Conservation (phyloP, 257 asterid genomes). For the Echites panduratus region DNA sequence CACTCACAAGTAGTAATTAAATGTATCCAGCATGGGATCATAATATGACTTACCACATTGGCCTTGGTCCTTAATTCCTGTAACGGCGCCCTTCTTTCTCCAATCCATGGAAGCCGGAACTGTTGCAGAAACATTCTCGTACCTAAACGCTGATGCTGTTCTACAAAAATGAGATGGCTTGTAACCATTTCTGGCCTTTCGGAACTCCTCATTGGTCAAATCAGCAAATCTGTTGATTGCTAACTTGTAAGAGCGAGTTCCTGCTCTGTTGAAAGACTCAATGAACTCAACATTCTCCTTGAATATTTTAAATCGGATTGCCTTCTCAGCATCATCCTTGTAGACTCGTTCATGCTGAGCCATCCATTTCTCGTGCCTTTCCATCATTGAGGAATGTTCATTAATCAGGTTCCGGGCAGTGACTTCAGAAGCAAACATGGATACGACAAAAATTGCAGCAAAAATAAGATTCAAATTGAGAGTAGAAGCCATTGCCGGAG, state of each 20-base stretch:
- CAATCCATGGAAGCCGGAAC: too few species aligned
- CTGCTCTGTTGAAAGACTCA: conserved; percentile 11
- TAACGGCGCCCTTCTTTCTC: conserved; percentile 14
- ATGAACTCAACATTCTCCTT: conserved; percentile 16
- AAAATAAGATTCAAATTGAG: too few species aligned
- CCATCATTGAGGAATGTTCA: neutral
- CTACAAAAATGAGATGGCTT: too few species aligned
- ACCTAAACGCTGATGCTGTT: too few species aligned
- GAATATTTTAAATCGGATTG: neutral
- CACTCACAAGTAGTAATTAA: too few species aligned
- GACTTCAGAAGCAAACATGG: neutral
- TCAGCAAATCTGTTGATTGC: conserved; percentile 8
- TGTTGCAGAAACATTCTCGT: too few species aligned
- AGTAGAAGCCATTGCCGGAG: too few species aligned
- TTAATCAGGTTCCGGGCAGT: conserved; percentile 7
- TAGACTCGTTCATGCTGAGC: neutral
- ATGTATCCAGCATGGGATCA: too few species aligned
- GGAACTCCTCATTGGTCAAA: conserved; percentile 13
- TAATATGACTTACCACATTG: conserved; percentile 10
- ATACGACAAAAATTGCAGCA: too few species aligned
- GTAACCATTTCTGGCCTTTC: too few species aligned
- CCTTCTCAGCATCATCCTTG: conserved; percentile 1
- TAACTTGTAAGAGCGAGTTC: neutral
- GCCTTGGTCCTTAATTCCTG: conserved; percentile 14
- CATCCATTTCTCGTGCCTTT: conserved; percentile 12